These are phyloP conservation scores for Lycium ferocissimum DNA, from an alignment of 257 asterid genomes.

Conservation along the genomic window DNA sequence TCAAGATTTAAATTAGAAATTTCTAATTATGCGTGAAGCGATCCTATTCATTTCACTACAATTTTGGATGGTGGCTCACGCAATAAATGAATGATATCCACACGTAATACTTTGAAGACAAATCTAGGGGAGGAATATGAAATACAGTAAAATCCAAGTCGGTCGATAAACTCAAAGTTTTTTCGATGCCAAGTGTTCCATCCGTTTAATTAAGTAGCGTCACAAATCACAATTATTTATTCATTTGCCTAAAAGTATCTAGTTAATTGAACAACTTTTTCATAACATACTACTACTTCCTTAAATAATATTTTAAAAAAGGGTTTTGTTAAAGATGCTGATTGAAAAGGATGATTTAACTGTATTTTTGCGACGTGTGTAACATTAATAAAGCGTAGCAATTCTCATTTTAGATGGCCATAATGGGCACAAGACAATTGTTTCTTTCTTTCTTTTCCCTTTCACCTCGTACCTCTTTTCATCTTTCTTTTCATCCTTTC, in stretches of 20 bases:
- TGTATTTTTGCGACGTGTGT: background rate
- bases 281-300: background rate
- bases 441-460: slow-evolving; percentile 5
- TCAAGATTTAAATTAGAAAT: no score
- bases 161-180: slow-evolving; percentile 29
- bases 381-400: slow-evolving; percentile 6
- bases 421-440: background rate
- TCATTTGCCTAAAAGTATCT: background rate
- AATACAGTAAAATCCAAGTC: background rate
- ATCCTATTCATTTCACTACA: no score
- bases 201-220: background rate
- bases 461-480: slow-evolving; percentile 33
- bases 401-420: slow-evolving; percentile 15
- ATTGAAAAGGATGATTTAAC: slow-evolving; percentile 20
- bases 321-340: background rate
- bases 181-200: slow-evolving; percentile 25
- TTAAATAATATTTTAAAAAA: background rate
- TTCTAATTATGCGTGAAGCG: no score
- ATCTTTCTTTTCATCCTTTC: background rate
- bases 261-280: slow-evolving; percentile 6
- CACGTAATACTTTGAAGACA: background rate
- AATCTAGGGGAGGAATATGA: background rate
- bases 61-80: no score
- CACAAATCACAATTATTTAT: background rate
- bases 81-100: background rate